These are phyloP conservation scores for Caryopteris hybrid DNA, from an alignment of 305 asterid genomes.

Conservation along the genomic window DNA sequence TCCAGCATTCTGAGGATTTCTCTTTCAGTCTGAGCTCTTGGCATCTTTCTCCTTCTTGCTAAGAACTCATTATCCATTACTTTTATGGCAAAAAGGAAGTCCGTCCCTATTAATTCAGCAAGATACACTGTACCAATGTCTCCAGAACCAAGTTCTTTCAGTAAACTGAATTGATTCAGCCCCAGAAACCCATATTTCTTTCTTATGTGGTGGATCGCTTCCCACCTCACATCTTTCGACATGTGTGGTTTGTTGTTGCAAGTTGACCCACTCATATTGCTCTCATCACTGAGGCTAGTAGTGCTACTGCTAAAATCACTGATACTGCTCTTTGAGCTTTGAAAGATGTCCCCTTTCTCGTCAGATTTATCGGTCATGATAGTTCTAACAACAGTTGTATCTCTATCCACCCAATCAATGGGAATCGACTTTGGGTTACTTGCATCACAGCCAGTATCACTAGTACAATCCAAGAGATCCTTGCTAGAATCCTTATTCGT, in stretches of 20 bases:
- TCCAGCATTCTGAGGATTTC: constrained; percentile 64
- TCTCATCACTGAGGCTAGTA: constrained; percentile 59
- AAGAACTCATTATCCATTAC: constrained; percentile 69
- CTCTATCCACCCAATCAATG: constrained; percentile 22
- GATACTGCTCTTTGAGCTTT: constrained; percentile 78
- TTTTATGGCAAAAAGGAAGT: constrained; percentile 56
- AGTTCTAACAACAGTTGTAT: constrained; percentile 27
- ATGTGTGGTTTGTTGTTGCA: constrained; percentile 55
- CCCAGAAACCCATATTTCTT: constrained; percentile 48
- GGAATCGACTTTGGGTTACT: constrained; percentile 20
- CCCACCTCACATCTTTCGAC: constrained; percentile 64
- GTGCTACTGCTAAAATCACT: constrained; percentile 83
- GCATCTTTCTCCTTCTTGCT: constrained; percentile 56
- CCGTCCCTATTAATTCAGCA: constrained; percentile 50
- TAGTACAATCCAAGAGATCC: constrained; percentile 17
- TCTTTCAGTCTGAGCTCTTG: constrained; percentile 65
- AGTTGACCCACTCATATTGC: constrained; percentile 47
- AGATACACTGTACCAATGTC: constrained; percentile 70
- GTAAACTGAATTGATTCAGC: constrained; percentile 48
- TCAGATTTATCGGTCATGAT: constrained; percentile 25
- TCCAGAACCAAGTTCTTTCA: constrained; percentile 65
- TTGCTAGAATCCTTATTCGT: constrained; percentile 27
- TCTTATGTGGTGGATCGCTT: constrained; percentile 37
- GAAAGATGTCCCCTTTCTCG: constrained; percentile 67
- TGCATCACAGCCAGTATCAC: constrained; percentile 17